phyloP scores from a whole-genome alignment of 805 yeast genomes.

The Ogataea salicorniae region DNA sequence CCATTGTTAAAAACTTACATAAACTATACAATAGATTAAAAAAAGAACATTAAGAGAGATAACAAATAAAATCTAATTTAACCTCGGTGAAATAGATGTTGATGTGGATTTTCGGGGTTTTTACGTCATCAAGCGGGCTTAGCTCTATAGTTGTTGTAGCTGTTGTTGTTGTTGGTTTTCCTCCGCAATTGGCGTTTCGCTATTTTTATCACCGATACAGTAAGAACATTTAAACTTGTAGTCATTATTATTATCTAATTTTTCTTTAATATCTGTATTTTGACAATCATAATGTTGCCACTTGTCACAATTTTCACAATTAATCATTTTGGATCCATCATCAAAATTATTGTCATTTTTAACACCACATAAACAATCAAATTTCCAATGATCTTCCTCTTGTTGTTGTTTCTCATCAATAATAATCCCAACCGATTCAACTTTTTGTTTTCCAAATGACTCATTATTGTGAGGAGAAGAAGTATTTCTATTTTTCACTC shows the following conservation, averaged over 20 bases:
- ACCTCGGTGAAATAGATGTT: too few relatives aligned
- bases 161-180: neutral
- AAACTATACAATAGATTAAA: too few relatives aligned
- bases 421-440: neutral
- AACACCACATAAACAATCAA: slow-evolving; percentile 36
- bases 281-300: slow-evolving; percentile 38
- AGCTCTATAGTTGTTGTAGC: neutral
- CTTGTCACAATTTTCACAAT: slow-evolving; percentile 31
- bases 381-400: slow-evolving; percentile 27
- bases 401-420: neutral
- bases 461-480: neutral
- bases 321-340: slow-evolving; percentile 33
- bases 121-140: too few relatives aligned
- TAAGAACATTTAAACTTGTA: slow-evolving; percentile 15
- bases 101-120: too few relatives aligned
- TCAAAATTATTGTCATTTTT: slow-evolving; percentile 32
- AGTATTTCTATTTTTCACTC: slow-evolving; percentile 17
- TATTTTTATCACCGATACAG: slow-evolving; percentile 4
- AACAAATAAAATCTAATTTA: too few relatives aligned
- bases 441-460: too few relatives aligned
- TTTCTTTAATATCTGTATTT: slow-evolving; percentile 23
- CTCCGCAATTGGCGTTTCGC: neutral
- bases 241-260: slow-evolving; percentile 23
- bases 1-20: too few relatives aligned
- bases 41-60: too few relatives aligned